A percentile compares a stretch with the other conserved stretches of the same genome.
These are phyloP conservation scores for Coleophoma eucalyptorum DNA, from an alignment of 2,329 filamentous ascomycete species.

Conservation along the genomic window DNA sequence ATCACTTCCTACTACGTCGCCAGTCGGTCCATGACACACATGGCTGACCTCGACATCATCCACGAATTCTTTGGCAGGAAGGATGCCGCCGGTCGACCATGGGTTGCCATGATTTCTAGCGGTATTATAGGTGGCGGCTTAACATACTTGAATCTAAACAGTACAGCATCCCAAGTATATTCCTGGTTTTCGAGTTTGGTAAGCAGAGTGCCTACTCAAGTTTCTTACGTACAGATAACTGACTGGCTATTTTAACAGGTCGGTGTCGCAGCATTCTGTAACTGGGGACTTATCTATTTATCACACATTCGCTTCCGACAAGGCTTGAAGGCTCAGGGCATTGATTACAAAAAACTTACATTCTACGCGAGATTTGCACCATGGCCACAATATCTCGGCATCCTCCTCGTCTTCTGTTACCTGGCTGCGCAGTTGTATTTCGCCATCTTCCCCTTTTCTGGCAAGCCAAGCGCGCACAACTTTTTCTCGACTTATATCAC, in stretches of 20 bases:
- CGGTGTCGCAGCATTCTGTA: slow-evolving; percentile 68
- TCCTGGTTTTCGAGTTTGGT: slow-evolving; percentile 59
- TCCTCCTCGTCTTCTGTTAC: slow-evolving; percentile 60
- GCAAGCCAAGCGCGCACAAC: slow-evolving; percentile 4
- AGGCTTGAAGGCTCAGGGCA: slow-evolving; percentile 54
- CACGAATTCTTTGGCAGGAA: slow-evolving; percentile 50
- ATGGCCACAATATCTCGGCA: slow-evolving; percentile 63
- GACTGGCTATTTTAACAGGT: slow-evolving; percentile 30
- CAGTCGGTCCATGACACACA: slow-evolving; percentile 44
- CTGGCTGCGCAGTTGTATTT: slow-evolving; percentile 45
- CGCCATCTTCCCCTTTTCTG: slow-evolving; percentile 4
- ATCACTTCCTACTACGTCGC: slow-evolving; percentile 45
- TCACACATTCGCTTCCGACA: slow-evolving; percentile 60
- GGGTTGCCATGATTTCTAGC: slow-evolving; percentile 42
- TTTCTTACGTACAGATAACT: too few relatives aligned
- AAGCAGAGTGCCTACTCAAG: neutral
- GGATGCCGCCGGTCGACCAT: slow-evolving; percentile 55
- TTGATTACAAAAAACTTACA: slow-evolving; percentile 38
- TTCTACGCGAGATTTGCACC: slow-evolving; percentile 46
- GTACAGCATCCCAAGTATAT: slow-evolving; percentile 42
- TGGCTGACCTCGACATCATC: slow-evolving; percentile 44
- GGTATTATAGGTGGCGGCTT: slow-evolving; percentile 46
- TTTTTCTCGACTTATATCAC: slow-evolving; percentile 7
- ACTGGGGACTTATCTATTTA: slow-evolving; percentile 64
- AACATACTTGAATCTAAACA: slow-evolving; percentile 49